Evolutionary conservation across 2,329 filamentous ascomycete genomes (phyloP).

Genomic region (Pseudogymnoascus sp.): DNA sequence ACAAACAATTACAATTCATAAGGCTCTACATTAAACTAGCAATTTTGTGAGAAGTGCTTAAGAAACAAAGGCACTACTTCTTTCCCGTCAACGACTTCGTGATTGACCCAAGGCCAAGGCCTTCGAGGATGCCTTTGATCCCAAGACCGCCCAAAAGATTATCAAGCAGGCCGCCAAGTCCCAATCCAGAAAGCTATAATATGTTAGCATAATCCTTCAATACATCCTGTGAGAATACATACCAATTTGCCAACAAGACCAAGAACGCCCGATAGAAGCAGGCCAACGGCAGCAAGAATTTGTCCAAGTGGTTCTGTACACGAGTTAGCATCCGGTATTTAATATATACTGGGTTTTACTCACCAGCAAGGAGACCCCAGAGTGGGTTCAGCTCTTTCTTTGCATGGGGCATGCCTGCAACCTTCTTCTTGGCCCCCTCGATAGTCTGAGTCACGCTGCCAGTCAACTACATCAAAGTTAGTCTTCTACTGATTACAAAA

Average conservation of each 20-base stretch:
- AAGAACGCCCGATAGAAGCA: conserved; percentile 75
- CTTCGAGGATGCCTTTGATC: conserved; percentile 65
- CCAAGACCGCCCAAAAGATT: conserved; percentile 70
- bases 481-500: not conserved
- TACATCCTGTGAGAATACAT: conserved; percentile 35
- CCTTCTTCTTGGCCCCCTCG: conserved; percentile 80
- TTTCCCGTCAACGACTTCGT: conserved; percentile 39
- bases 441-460: conserved; percentile 74
- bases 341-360: not conserved
- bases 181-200: conserved; percentile 51
- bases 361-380: conserved; percentile 59
- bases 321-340: not conserved
- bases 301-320: conserved; percentile 76
- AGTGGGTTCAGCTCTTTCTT: conserved; percentile 93
- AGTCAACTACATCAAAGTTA: conserved; percentile 48
- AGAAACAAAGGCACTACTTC: conserved; percentile 28
- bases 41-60: not conserved
- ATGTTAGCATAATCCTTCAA: not conserved
- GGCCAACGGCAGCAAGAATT: conserved; percentile 81
- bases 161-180: conserved; percentile 74
- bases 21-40: not conserved
- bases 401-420: conserved; percentile 84
- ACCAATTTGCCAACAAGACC: conserved; percentile 72
- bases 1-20: not conserved
- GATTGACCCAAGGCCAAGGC: conserved; percentile 56